Base-by-base conservation (phyloP, 345 rosid genomes). In the Chamaenerion angustifolium region DNA sequence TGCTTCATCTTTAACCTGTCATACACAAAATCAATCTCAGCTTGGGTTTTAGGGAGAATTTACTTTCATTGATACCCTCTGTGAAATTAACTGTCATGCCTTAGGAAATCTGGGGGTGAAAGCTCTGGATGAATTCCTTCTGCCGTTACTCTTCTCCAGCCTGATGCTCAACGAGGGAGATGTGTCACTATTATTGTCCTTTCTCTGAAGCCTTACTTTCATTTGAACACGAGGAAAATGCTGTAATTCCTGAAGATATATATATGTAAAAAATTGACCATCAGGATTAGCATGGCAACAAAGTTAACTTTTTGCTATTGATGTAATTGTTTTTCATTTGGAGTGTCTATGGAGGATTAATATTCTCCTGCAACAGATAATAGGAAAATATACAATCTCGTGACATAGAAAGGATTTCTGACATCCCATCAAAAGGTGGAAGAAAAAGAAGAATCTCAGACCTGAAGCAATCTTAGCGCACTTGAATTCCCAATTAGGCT, bases 1-100 rank as follows among this genome's bases (percentile, higher is more conserved):
- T 37, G 95, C 98, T 78, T 90, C 98, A 57, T 78, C 87, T 84
- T 90, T 90, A 50, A 75, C 49, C 95, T 90, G 81, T 51, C 48
- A 68, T 45, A 52, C 42, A 23, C 25, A 56, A 46, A 14, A 18
- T 17, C 16, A 27, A n/a, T 54, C 13, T 8, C 19, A 9, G 13
- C 14, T 41, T 42, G 40, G 40, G 3, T 14, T 48, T 14, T 31
- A 23, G 14, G 10, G 19, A 50, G 54, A 8, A 31, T 13, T 40
- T 52, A 21, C 13, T 17, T 52, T 17, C 8, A 40, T 40, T 37
- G 37, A 31, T 31, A 31, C 8, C 6, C 37, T 31, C 6, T 7
- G 10, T 23, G 27, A 23, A 8, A 31, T 6, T 52, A 37, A 31
- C 8, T 31, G 49, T 46, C 12, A 14, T 56, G 81, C 98, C 96